Evolutionary conservation across 192 early-diverging fungal species (phyloP).

Genomic region (Rhizoclosmatium globosum): DNA sequence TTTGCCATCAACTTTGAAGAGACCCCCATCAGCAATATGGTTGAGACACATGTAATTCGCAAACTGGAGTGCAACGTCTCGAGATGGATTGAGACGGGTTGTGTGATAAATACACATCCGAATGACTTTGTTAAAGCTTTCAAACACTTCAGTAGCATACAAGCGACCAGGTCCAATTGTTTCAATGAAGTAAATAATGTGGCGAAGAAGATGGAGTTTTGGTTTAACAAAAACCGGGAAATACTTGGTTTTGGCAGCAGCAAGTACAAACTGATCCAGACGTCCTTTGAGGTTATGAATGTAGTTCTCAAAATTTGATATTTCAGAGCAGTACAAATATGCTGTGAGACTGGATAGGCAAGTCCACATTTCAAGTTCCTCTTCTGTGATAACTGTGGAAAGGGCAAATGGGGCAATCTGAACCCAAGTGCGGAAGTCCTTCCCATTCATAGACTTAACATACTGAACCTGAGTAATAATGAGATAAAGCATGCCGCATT

Average conservation of each 20-base stretch:
- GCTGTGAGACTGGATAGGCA: background rate
- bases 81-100: constrained; percentile 3
- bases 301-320: background rate
- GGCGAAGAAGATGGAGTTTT: constrained; percentile 1
- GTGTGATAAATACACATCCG: constrained; percentile 7
- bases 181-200: background rate
- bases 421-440: background rate
- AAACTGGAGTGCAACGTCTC: constrained; percentile 2
- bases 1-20: background rate
- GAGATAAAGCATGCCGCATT: background rate
- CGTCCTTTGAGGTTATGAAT: background rate
- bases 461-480: constrained; percentile 16
- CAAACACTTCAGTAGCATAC: constrained; percentile 19
- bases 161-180: constrained; percentile 5
- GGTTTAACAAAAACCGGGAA: background rate
- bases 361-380: constrained; percentile 1
- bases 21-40: background rate
- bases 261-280: constrained; percentile 6
- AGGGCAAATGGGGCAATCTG: constrained; percentile 23
- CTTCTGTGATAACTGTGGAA: background rate
- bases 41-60: background rate
- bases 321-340: background rate
- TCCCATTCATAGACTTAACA: constrained; percentile 6
- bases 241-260: background rate
- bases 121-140: constrained; percentile 15